Evolutionary conservation across 495 filamentous ascomycete genomes (phyloP).

Genomic region (Aspergillus mulundensis): DNA sequence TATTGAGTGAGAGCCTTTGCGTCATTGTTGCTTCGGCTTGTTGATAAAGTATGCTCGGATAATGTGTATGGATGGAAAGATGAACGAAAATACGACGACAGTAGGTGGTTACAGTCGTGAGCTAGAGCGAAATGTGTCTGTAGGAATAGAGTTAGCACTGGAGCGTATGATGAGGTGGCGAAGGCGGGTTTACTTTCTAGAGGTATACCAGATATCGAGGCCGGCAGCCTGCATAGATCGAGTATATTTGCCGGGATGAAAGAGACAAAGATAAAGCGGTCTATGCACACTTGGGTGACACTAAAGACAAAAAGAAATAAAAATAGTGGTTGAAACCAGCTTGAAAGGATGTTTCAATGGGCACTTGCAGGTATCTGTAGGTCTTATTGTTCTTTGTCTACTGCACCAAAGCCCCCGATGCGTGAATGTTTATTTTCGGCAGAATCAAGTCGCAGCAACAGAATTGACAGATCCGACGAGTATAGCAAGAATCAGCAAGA

Average conservation of each 20-base stretch:
- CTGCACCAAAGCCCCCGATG: neutral
- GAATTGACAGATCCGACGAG: neutral
- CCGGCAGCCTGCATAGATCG: neutral
- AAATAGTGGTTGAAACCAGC: neutral
- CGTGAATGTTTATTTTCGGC: neutral
- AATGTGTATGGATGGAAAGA: too few species aligned
- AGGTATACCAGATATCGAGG: neutral
- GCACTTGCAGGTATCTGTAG: neutral
- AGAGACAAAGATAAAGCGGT: neutral
- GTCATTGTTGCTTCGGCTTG: too few species aligned
- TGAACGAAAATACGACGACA: too few species aligned
- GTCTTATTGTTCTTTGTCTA: slow-evolving; percentile 4
- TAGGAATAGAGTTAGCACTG: neutral
- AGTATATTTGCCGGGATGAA: neutral
- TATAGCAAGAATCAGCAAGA: slow-evolving; percentile 13
- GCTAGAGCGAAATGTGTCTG: neutral
- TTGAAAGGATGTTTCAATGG: neutral
- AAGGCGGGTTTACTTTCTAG: neutral
- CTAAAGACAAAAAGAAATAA: neutral
- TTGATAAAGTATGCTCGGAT: too few species aligned
- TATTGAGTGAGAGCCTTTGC: too few species aligned
- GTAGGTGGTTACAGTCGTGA: neutral
- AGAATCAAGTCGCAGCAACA: neutral
- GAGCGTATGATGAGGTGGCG: neutral
- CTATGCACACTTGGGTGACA: neutral